Evolutionary conservation across 495 filamentous ascomycete genomes (phyloP).

Genomic region (Aspergillus heteromorphus): DNA sequence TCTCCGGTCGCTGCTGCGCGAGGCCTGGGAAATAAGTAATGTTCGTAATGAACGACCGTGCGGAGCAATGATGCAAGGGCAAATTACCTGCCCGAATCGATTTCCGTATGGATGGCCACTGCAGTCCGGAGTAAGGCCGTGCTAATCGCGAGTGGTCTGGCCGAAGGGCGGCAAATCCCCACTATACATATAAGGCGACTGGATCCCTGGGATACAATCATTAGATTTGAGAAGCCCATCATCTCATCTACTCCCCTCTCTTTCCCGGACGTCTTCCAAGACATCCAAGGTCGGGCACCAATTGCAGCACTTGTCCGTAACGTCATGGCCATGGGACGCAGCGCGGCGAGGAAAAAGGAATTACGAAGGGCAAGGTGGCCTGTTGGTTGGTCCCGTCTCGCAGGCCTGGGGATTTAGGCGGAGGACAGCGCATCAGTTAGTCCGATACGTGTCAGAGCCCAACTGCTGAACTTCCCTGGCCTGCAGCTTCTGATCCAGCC

Average conservation of each 20-base stretch:
- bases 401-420: conserved; percentile 13
- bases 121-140: not conserved
- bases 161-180: not conserved
- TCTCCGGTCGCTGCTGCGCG: conserved; percentile 4
- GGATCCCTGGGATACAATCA: not conserved
- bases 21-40: not conserved
- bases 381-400: conserved; percentile 7
- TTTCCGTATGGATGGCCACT: not conserved
- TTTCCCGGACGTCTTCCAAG: not conserved
- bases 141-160: conserved; percentile 5
- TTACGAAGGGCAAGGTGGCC: conserved; percentile 11
- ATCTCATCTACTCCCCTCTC: not conserved
- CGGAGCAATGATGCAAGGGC: conserved; percentile 10
- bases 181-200: conserved; percentile 2
- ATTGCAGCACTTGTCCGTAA: not conserved
- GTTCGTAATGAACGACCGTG: conserved; percentile 2
- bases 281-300: conserved; percentile 6
- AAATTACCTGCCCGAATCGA: conserved; percentile 3
- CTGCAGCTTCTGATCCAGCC: conserved; percentile 21
- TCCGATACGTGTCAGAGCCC: conserved; percentile 24
- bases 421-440: conserved; percentile 22
- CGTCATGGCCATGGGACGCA: not conserved
- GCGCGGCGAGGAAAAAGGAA: not conserved
- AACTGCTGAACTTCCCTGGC: conserved; percentile 19
- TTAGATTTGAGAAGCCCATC: not conserved